Evolutionary conservation across 148 eudicot genomes (phyloP).

Genomic region (Fagopyrum tataricum): DNA sequence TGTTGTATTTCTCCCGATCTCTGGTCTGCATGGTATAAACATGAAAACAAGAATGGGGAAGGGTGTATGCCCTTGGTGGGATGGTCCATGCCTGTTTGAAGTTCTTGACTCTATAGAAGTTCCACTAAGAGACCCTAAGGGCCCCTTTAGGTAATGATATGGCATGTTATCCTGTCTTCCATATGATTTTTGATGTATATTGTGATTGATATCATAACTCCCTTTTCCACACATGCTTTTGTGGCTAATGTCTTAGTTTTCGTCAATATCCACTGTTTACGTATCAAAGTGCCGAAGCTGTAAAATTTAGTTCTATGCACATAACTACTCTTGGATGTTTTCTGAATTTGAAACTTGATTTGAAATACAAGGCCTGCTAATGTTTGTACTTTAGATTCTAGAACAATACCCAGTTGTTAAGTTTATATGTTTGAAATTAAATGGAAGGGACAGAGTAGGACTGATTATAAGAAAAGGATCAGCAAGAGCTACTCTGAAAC

Average conservation of each 20-base stretch:
- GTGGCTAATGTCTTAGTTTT: background rate
- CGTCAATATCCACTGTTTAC: background rate
- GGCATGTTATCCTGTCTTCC: background rate
- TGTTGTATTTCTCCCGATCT: conserved; percentile 85
- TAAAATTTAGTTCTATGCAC: too few relatives aligned
- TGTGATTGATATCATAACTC: background rate
- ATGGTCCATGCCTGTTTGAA: conserved; percentile 90
- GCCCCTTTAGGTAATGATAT: conserved; percentile 61
- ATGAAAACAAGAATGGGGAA: conserved; percentile 60
- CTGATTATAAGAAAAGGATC: too few relatives aligned
- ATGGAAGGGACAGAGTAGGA: too few relatives aligned
- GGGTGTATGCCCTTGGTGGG: conserved; percentile 75
- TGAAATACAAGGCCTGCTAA: too few relatives aligned
- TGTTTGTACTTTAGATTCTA: too few relatives aligned
- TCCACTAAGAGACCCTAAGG: conserved; percentile 79
- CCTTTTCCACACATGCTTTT: background rate
- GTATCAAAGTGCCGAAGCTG: background rate
- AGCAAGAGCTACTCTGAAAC: too few relatives aligned
- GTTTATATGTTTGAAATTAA: too few relatives aligned
- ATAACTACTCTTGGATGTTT: too few relatives aligned
- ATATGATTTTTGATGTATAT: too few relatives aligned
- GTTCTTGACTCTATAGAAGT: conserved; percentile 75
- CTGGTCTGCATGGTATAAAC: conserved; percentile 76
- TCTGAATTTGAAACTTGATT: too few relatives aligned
- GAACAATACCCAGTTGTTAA: too few relatives aligned